phyloP scores from a whole-genome alignment of 495 filamentous ascomycete species.

The Choiromyces venosus region DNA sequence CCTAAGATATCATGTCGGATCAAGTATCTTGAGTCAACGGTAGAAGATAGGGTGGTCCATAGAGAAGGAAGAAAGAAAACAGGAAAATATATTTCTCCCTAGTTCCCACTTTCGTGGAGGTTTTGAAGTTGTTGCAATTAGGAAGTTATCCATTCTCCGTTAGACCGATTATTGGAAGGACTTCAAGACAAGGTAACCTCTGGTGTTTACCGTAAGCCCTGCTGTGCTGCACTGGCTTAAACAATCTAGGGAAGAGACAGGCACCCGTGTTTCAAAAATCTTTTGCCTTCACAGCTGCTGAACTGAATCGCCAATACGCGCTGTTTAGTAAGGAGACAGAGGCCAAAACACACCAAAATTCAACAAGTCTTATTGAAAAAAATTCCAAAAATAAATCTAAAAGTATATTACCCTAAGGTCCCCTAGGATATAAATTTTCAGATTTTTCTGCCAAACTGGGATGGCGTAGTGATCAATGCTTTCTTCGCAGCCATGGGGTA shows the following conservation, averaged over 20 bases:
- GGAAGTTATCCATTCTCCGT: not conserved
- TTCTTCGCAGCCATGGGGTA: no score
- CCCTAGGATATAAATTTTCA: no score
- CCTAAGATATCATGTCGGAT: not conserved
- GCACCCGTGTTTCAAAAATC: not conserved
- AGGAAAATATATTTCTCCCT: not conserved
- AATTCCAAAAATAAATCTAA: no score
- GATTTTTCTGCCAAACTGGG: no score
- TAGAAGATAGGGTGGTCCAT: not conserved
- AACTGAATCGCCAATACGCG: no score
- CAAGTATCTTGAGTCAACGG: not conserved
- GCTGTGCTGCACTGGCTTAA: not conserved
- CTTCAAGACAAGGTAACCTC: not conserved
- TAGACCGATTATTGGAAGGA: not conserved
- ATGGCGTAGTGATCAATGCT: no score
- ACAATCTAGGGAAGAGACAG: not conserved
- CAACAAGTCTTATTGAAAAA: no score
- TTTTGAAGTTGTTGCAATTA: not conserved
- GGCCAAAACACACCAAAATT: no score
- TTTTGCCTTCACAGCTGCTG: not conserved
- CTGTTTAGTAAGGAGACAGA: no score
- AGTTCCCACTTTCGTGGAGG: not conserved
- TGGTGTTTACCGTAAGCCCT: not conserved
- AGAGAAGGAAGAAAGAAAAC: not conserved
- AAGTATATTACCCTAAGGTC: no score